Evolutionary conservation across 2,329 filamentous ascomycete genomes (phyloP), one percentile per base, ranked within the genome.

Genomic region (Fusarium newnesense): DNA sequence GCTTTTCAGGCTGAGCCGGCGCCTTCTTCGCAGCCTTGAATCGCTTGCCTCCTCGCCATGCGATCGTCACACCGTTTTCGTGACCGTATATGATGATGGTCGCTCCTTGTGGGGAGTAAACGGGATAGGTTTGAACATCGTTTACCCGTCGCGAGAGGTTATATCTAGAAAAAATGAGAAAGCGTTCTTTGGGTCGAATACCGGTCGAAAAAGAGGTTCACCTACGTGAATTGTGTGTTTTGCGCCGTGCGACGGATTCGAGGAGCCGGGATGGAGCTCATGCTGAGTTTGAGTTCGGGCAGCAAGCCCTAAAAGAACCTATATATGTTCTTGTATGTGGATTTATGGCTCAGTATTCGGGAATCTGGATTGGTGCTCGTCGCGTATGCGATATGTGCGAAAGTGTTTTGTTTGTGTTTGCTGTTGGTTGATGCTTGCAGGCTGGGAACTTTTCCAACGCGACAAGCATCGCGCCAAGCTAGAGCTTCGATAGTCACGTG

Each of bases 11-110:
- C 13, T 74, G 72, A 4, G 74, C 69, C 24, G 78, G 69, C 21
- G 78, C 75, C 58, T 85, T 83, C 42, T 83, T 80, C 4, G 80
- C 71, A 4, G 83, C 69, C 77, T 90, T 91, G 75, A 92, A 88
- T n/a, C 85, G 84, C 57, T 85, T 85, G 16, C 90, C 90, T 50
- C 90, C 90, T 46, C 89, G 86, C 90, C 90, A 92, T 30, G 89
- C 80, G 42, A 92, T 76, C 7, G 87, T 89, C 46, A 91, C 80
- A 49, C 90, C 90, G 79, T 87, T 89, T 67, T 91, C 89, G 74
- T 92, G 90, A 50, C 88, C 90, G 75, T 91, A 91, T 49, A 92
- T 81, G 32, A 92, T 79, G 76, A 92, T 86, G 5, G 87, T 89
- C 11, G 90, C 90, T 40, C 90, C 90, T 76, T 92, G 90, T 4